Percentiles rank a stretch among this genome's conserved stretches.
These are phyloP conservation scores for Pichia sp. DNA, from an alignment of 1,139 yeast species.

Conservation along the genomic window DNA sequence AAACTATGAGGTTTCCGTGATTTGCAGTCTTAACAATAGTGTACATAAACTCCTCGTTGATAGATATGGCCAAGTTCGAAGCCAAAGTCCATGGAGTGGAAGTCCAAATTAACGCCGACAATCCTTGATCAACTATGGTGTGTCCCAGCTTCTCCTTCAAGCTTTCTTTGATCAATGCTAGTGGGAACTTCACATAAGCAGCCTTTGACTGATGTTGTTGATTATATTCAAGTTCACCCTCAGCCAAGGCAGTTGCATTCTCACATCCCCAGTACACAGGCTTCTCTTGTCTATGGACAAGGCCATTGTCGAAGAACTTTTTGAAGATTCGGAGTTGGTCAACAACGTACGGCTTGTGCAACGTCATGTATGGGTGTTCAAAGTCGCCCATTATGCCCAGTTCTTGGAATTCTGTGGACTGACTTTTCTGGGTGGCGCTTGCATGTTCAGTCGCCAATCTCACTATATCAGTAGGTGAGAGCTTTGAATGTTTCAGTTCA, in stretches of 20 bases:
- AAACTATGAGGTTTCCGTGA: constrained; percentile 44
- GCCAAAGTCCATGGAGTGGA: constrained; percentile 98
- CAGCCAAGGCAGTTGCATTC: constrained; percentile 90
- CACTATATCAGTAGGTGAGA: constrained; percentile 50
- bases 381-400: constrained; percentile 85
- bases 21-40: constrained; percentile 36
- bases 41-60: constrained; percentile 54
- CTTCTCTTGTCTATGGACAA: constrained; percentile 75
- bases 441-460: constrained; percentile 66
- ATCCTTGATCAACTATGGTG: background rate
- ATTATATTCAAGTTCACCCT: constrained; percentile 88
- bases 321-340: constrained; percentile 68
- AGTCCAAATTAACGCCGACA: constrained; percentile 70
- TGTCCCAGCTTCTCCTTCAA: constrained; percentile 4
- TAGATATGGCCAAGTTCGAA: constrained; percentile 78
- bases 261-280: constrained; percentile 99
- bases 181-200: constrained; percentile 63
- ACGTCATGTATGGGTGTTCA: constrained; percentile 62
- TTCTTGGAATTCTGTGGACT: constrained; percentile 53
- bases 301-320: constrained; percentile 54
- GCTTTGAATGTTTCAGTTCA: constrained; percentile 15
- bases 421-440: constrained; percentile 50
- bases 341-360: constrained; percentile 63
- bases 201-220: constrained; percentile 67
- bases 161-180: constrained; percentile 6